Evolutionary conservation across 257 asterid species (phyloP).

Genomic region (Verbena officinalis): DNA sequence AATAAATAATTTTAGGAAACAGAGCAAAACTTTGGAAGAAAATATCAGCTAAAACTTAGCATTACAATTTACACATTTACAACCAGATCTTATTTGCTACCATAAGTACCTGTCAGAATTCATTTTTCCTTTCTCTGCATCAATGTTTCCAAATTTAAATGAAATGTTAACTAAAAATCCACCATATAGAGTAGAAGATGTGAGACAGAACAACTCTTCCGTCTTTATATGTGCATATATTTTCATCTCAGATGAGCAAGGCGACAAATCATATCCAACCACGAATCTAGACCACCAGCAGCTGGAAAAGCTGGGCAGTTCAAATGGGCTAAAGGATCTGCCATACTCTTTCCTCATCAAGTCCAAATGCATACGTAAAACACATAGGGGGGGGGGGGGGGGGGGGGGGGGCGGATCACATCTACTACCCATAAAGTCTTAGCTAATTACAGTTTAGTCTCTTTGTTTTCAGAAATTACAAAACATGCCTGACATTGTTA

Average conservation of each 20-base stretch:
- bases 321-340: slow-evolving; percentile 36
- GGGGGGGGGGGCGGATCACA: no score
- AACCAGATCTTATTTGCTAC: slow-evolving; percentile 26
- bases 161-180: not conserved
- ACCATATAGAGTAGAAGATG: not conserved
- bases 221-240: no score
- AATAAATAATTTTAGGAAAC: not conserved
- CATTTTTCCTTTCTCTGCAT: slow-evolving; percentile 43
- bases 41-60: slow-evolving; percentile 34
- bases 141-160: no score
- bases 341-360: slow-evolving; percentile 42
- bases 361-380: not conserved
- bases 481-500: no score
- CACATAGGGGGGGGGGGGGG: no score
- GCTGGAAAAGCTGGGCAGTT: slow-evolving; percentile 41
- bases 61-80: slow-evolving; percentile 32
- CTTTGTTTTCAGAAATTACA: no score
- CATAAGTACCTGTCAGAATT: slow-evolving; percentile 51
- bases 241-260: slow-evolving; percentile 51
- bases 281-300: slow-evolving; percentile 31
- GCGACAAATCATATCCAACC: slow-evolving; percentile 43
- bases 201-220: not conserved
- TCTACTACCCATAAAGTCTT: no score
- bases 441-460: no score
- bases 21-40: not conserved